Evolutionary conservation across 106 monocot species (phyloP), one percentile per base, ranked within the genome.

Genomic region (Allium fistulosum): DNA sequence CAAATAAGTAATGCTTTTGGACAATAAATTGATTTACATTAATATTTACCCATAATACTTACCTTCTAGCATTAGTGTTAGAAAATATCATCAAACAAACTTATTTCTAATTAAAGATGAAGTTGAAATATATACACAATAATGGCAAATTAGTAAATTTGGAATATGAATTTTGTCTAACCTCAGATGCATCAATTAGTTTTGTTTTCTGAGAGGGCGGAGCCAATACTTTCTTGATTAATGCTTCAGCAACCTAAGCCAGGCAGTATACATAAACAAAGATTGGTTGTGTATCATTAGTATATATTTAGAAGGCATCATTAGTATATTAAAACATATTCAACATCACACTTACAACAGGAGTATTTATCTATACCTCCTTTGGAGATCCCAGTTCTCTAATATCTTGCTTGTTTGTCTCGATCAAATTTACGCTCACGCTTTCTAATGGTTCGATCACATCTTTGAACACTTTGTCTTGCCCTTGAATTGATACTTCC

Each of bases 401-500:
- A 46, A 96, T 62, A 67, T 91, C 86, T 75, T 92, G 37, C 76
- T 96, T 96, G 70, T 4, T 80, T 28, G 96, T 96, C 28, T 83
- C 28, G 58, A 92, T 69, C 75, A 86, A 56, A 70, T 88, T 92
- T 27, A 96, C 75, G 52, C 96, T 96, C 10, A 92, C 92, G 80
- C 88, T 96, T 79, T 96, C 96, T 59, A 96, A 69, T 15, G 96
- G 96, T 63, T 96, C 88, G 59, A 96, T 92, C 16, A 96, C 88
- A 85, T 96, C 96, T 86, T 96, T 92, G 67, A 84, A 92, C 28
- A 96, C 96, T 69, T 92, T 96, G 68, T 96, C 92, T 84, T 91
- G 86, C 8, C 96, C 92, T 82, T 89, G 80, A 64, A 96, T 70
- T 10, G 69, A 67, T 46, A 96, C 92, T 86, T 96, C 96, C 91